These are phyloP conservation scores for Begonia peltatifolia DNA, from an alignment of 306 rosid genomes.

Conservation along the genomic window DNA sequence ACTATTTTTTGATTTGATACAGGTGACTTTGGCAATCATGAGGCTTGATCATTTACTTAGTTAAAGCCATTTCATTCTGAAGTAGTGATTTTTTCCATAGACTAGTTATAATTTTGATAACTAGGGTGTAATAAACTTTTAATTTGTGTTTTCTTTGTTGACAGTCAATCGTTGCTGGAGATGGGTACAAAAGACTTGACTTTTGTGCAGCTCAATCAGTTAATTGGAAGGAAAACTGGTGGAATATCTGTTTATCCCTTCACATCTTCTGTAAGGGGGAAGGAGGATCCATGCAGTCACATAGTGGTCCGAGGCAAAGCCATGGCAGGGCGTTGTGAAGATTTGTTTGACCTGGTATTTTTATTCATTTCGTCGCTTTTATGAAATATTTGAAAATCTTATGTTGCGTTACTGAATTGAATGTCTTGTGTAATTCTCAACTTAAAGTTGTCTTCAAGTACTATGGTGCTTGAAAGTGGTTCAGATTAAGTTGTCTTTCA, in stretches of 20 bases:
- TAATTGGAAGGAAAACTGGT: slow-evolving; percentile 96
- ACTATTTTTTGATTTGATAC: neutral
- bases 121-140: slow-evolving; percentile 1
- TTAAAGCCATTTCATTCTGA: neutral
- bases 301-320: slow-evolving; percentile 92
- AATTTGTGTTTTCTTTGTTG: slow-evolving; percentile 11
- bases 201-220: slow-evolving; percentile 91
- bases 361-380: neutral
- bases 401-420: too few species aligned
- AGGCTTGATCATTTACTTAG: neutral
- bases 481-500: too few species aligned
- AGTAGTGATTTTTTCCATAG: neutral
- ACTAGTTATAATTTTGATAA: too few species aligned
- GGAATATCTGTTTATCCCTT: slow-evolving; percentile 95
- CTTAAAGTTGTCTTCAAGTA: too few species aligned
- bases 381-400: too few species aligned
- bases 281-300: slow-evolving; percentile 67
- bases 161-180: slow-evolving; percentile 93
- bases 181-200: slow-evolving; percentile 96
- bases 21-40: neutral
- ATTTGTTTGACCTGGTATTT: slow-evolving; percentile 75
- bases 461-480: too few species aligned
- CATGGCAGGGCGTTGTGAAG: slow-evolving; percentile 80
- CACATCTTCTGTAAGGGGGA: slow-evolving; percentile 74
- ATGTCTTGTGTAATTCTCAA: too few species aligned